Base-by-base conservation (phyloP, 2,329 filamentous ascomycete species). In the Trichophyton benhamiae region DNA sequence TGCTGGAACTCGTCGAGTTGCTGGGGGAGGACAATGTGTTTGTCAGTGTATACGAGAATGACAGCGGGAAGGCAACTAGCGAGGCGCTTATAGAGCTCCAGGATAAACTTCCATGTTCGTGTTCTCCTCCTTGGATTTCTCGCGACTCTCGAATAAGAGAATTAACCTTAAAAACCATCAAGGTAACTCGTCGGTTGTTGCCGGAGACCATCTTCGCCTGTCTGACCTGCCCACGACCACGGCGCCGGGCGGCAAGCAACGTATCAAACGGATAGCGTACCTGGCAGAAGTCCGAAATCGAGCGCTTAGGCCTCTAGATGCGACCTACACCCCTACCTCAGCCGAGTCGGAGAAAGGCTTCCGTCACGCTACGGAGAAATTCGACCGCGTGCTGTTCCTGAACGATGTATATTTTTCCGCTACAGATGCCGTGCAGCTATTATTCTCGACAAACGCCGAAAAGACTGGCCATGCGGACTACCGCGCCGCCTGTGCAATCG, bases 31-130 rank as follows among this genome's bases (percentile, higher is more conserved):
- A 61, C 3, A 63, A 63, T 57, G 62, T 63, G 25, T 63, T 63
- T 53, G 60, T 63, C 17, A 63, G 62, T 49, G 55, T 63, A 57
- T 63, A 63, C 42, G 62, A 63, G n/a, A 63, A 63, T 53, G 62
- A 63, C 38, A 63, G 62, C 48, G 62, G 62, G 2, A 8, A 11
- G 20, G 62, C 44, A 15, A 61, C 60, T 6, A 36, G 41, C 2
- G 41, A 61, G 36, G 62, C 62, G 11, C 60, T 63, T 20, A 30
- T 20, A 11, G 59, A 60, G 15, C 44, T 63, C n/a, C 59, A 60
- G 36, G 48, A 30, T 33, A 63, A 60, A 38, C 57, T 63, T 36
- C 60, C 60, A 57, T 63, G 62, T 63, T 53, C 44, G 62, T 30
- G 53, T 57, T 20, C 17, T 20, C 36, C 20, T 36, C 36, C 2